Conservation (phyloP, 2,329 filamentous ascomycete species). For the Penicillium sp. region DNA sequence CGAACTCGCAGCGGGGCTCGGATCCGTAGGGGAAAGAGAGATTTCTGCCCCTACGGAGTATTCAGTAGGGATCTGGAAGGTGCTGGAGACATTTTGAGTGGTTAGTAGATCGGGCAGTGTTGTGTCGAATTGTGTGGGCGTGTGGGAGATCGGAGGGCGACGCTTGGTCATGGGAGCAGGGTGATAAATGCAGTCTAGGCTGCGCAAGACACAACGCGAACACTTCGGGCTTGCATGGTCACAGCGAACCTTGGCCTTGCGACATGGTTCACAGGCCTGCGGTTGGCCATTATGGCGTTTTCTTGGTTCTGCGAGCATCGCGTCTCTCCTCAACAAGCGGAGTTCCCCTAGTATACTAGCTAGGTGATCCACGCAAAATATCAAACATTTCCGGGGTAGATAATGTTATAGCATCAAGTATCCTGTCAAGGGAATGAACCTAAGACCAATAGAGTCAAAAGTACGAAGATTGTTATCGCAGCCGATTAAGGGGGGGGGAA, state of each 20-base stretch:
- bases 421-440: not conserved
- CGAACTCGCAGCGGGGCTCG: not conserved
- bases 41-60: not conserved
- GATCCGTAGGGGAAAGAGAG: not conserved
- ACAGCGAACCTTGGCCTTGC: not conserved
- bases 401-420: not conserved
- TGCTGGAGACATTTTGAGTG: not conserved
- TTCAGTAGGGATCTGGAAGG: not conserved
- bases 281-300: constrained; percentile 1
- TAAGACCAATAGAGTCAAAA: no score
- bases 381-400: not conserved
- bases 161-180: not conserved
- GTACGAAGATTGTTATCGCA: no score
- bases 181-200: not conserved
- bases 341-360: not conserved
- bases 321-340: not conserved
- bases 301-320: not conserved
- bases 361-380: not conserved
- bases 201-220: not conserved
- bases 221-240: not conserved
- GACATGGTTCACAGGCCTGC: not conserved
- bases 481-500: no score
- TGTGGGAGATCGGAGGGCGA: not conserved
- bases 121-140: not conserved
- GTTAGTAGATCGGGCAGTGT: not conserved